Conservation (phyloP, 208 protist genomes). For the Trypanosoma avium region DNA sequence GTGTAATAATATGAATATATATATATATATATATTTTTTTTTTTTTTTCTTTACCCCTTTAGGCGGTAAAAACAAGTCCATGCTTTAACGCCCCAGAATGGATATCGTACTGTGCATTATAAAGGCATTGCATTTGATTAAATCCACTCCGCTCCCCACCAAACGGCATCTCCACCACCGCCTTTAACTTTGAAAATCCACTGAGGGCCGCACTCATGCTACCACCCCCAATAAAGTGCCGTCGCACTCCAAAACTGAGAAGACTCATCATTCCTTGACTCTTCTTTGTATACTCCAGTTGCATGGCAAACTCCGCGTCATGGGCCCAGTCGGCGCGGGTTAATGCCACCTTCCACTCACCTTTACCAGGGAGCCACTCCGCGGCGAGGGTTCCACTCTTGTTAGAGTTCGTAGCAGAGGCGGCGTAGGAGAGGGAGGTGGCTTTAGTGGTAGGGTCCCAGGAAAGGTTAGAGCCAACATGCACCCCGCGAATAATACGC, state of each 20-base stretch:
- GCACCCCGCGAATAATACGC: constrained; percentile 77
- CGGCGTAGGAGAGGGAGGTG: constrained; percentile 68
- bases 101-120: constrained; percentile 85
- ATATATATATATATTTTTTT: neutral
- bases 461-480: constrained; percentile 73
- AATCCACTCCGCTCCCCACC: constrained; percentile 61
- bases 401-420: constrained; percentile 54
- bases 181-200: constrained; percentile 65
- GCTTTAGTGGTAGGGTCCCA: constrained; percentile 59
- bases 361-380: constrained; percentile 72
- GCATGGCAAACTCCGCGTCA: constrained; percentile 64
- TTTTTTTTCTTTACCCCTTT: constrained; percentile 2
- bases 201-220: constrained; percentile 52
- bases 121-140: constrained; percentile 69
- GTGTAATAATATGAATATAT: too few relatives aligned
- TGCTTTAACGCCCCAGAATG: constrained; percentile 73
- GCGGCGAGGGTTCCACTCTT: constrained; percentile 58
- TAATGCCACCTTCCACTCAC: constrained; percentile 78
- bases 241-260: constrained; percentile 70
- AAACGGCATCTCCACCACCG: constrained; percentile 76
- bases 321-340: constrained; percentile 61
- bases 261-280: constrained; percentile 55
- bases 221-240: constrained; percentile 71
- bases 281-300: constrained; percentile 78
- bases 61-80: constrained; percentile 76